Evolutionary conservation across 257 asterid species (phyloP), one percentile per base, ranked within the genome.

Genomic region (Lithospermum erythrorhizon): DNA sequence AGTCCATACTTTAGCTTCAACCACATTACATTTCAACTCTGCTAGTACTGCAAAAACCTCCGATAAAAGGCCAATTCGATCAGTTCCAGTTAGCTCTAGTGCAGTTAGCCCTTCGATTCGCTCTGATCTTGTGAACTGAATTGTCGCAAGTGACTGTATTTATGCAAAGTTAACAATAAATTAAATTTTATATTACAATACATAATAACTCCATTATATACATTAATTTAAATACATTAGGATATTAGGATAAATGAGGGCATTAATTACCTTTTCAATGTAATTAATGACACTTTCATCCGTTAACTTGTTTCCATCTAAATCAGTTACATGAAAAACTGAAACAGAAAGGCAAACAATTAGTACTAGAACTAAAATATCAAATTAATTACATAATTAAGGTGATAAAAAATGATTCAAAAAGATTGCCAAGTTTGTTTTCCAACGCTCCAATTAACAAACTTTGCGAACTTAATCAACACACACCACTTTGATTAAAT

Each of bases 251-350:
- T 6, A 27, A 49, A 5, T 17, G 2, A 23, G 6, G 6, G 25
- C 17, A 47, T 47, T 67, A 68, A 71, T 54, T 72, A 89, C 99
- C 97, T 89, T 82, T 73, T 93, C 91, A 55, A 93, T 86, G 83
- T 73, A 83, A 69, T 85, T 86, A 75, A 89, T 77, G 59, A 87
- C 90, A 69, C 89, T 89, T 63, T 83, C 85, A 18, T 93, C 97
- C 0, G 90, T 86, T 79, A 93, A 79, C 68, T 93, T 93, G 81
- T 87, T 84, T 63, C 99, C 97, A 32, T 83, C 80, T 68, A 85
- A 68, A 63, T 93, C 99, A 24, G 96, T 89, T 72, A 93, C 99
- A 68, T 93, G 99, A 74, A 93, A 93, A 74, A 93, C 98, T 93
- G 97, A 63, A 81, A 68, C 68, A 68, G 70, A 71, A 86, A 79